Percentiles rank a stretch among this genome's conserved stretches.
These are phyloP conservation scores for Penicillium sp. DNA, from an alignment of 2,329 filamentous ascomycete genomes.

Conservation along the genomic window DNA sequence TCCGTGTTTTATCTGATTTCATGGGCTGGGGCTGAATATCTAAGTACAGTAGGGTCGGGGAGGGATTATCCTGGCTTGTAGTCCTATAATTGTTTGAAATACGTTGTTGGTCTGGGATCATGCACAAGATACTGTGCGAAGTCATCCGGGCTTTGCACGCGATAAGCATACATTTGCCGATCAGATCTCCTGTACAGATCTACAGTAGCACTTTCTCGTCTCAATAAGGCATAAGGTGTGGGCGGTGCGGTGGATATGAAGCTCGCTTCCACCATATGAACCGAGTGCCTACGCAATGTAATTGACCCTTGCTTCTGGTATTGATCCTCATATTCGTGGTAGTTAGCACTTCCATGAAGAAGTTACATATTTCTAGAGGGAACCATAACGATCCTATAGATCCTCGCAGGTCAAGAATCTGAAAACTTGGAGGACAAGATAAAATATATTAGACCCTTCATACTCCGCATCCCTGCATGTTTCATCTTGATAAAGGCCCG, in stretches of 20 bases:
- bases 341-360: not conserved
- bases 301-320: not conserved
- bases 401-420: not conserved
- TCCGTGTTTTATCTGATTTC: slow-evolving; percentile 4
- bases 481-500: not conserved
- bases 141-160: not conserved
- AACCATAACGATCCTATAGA: not conserved
- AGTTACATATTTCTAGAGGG: not conserved
- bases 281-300: too few relatives aligned
- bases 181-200: not conserved
- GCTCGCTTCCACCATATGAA: not conserved
- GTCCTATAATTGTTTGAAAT: not conserved
- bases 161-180: not conserved
- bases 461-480: not conserved
- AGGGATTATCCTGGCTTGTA: not conserved
- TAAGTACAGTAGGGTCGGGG: not conserved
- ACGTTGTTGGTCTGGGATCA: not conserved
- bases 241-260: not conserved
- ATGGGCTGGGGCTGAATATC: not conserved
- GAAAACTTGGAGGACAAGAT: not conserved
- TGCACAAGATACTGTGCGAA: not conserved
- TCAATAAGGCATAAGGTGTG: too few relatives aligned
- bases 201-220: too few relatives aligned
- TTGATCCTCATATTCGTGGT: too few relatives aligned
- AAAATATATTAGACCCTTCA: not conserved